Percentiles rank a stretch among this genome's conserved stretches.
Conservation (phyloP, 192 early-diverging fungal species). For the Linnemannia exigua region DNA sequence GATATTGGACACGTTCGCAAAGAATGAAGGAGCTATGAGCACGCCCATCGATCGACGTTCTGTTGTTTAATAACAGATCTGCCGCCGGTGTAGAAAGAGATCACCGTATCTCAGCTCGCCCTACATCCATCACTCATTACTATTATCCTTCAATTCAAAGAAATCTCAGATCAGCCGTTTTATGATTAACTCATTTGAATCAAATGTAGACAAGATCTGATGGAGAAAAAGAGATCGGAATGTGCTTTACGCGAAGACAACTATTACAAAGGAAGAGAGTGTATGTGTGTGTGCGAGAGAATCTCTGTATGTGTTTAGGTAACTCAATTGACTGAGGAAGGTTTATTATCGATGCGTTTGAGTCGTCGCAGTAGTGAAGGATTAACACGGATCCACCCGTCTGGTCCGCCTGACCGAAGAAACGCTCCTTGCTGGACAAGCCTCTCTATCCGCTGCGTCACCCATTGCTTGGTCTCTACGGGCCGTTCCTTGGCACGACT, state of each 20-base stretch:
- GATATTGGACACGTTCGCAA: slow-evolving; percentile 57
- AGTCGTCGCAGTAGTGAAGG: slow-evolving; percentile 34
- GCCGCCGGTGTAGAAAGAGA: slow-evolving; percentile 51
- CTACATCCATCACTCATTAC: slow-evolving; percentile 22
- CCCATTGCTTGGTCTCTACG: slow-evolving; percentile 31
- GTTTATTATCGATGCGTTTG: slow-evolving; percentile 25
- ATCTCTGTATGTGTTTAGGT: not conserved
- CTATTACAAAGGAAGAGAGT: not conserved
- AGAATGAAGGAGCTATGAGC: slow-evolving; percentile 44
- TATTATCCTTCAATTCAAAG: not conserved
- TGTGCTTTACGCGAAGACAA: not conserved
- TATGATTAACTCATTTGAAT: no score
- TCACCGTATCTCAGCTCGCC: slow-evolving; percentile 33
- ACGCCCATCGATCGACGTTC: slow-evolving; percentile 56
- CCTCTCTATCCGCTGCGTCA: slow-evolving; percentile 30
- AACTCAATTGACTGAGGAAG: not conserved
- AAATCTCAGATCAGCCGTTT: slow-evolving; percentile 3
- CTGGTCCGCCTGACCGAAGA: not conserved
- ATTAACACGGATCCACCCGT: slow-evolving; percentile 34
- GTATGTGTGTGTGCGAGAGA: no score
- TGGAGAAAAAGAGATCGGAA: not conserved
- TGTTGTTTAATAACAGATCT: slow-evolving; percentile 37
- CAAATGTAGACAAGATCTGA: not conserved
- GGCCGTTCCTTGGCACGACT: slow-evolving; percentile 23
- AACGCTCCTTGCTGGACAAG: slow-evolving; percentile 32